A percentile compares a stretch with the other conserved stretches of the same genome.
Conservation (phyloP, 2,329 filamentous ascomycete species). For the Scleromitrula shiraiana region DNA sequence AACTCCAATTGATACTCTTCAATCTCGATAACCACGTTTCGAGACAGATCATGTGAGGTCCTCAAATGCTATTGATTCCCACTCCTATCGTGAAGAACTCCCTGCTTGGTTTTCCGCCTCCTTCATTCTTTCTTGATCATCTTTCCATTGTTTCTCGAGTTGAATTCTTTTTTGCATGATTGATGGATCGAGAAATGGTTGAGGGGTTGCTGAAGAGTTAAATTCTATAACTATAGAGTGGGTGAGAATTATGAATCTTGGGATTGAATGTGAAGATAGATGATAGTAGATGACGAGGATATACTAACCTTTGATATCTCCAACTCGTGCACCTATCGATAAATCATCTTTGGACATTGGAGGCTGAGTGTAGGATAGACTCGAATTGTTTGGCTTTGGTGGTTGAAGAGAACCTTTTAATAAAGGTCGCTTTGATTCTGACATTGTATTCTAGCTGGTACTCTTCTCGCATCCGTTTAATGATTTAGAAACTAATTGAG, state of each 20-base stretch:
- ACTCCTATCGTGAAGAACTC: neutral
- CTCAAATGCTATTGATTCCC: neutral
- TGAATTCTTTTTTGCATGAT: conserved; percentile 17
- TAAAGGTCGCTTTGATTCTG: conserved; percentile 7
- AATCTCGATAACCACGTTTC: no score
- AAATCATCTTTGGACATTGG: conserved; percentile 19
- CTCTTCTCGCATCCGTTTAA: no score
- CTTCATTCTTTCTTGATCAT: conserved; percentile 13
- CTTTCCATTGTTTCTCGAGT: conserved; percentile 14
- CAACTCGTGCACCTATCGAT: conserved; percentile 1
- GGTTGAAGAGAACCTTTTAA: conserved; percentile 16
- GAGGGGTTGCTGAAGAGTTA: conserved; percentile 17
- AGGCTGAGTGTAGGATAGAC: conserved; percentile 16
- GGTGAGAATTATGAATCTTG: neutral
- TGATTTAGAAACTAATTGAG: no score
- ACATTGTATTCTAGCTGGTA: neutral
- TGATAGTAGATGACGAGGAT: neutral
- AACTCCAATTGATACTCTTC: no score
- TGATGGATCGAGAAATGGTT: conserved; percentile 25
- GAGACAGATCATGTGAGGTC: neutral
- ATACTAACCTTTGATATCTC: neutral
- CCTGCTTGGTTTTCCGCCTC: neutral
- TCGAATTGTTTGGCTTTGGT: conserved; percentile 7
- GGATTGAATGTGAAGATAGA: no score
- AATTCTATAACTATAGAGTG: conserved; percentile 18